Evolutionary conservation across 306 rosid genomes (phyloP), one percentile per base, ranked within the genome.

Genomic region (Cucurbita argyrosperma): DNA sequence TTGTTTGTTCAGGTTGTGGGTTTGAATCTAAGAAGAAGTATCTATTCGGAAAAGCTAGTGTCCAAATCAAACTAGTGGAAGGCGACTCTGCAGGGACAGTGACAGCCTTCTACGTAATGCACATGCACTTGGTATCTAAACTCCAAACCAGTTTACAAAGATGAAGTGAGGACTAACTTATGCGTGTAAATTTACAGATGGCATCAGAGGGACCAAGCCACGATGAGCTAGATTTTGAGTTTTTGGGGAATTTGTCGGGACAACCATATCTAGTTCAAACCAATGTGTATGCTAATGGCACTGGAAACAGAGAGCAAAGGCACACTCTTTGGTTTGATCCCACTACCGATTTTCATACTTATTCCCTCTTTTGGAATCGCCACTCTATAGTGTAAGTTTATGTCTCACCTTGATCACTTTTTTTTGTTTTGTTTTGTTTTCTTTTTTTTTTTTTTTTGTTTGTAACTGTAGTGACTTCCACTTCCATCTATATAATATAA

Each of bases 1-100:
- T 43, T 43, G 14, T 63, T 37, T 40, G 8, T 79, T 79, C 71
- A 90, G 98, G 98, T 16, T 87, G 96, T 76, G 96, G 96, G 50
- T 92, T 87, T 79, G 81, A 95, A 74, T 92, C 98, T 43, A 87
- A 81, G 79, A 76, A 21, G 37, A 82, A 87, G 77, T 88, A 87
- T 85, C 60, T 92, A 85, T 92, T 90, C 79, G 98, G 96, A 4
- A 90, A 88, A 54, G 92, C 89, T 61, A 92, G 93, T 87, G 89
- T 90, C 92, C 89, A 90, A 90, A 87, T 92, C 92, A 92, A 92
- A 79, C 98, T 92, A 59, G 37, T 88, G 39, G 86, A 92, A 0
- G 96, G 96, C 59, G 98, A 92, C 76, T 92, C 98, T 58, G 96
- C 96, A 7, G 96, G 98, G 38, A 92, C 96, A 0, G 96, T 90